Evolutionary conservation across 2,329 filamentous ascomycete species (phyloP), one percentile per base, ranked within the genome.

Genomic region (Exophiala sideris): DNA sequence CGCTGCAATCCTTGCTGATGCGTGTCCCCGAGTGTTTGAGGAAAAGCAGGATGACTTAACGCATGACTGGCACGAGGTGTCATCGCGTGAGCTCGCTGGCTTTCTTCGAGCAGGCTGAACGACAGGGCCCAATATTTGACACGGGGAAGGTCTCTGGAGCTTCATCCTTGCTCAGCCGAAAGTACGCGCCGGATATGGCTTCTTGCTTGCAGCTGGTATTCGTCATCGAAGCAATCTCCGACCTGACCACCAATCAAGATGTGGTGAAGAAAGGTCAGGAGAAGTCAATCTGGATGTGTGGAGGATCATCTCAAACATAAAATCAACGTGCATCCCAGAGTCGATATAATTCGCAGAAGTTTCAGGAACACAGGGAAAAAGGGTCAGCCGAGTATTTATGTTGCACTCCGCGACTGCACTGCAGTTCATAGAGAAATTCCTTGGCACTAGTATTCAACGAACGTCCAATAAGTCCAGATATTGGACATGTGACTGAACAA

Each of bases 251-350:
- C 48, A 51, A 51, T 51, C 48, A 51, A n/a, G 16, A 16, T 32
- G 29, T 29, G n/a, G 32, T 16, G 11, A 45, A 20, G 40, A 29
- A 18, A 12, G 6, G 39, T 21, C 45, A 11, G 18, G 45, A 16
- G 20, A 24, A 24, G 16, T 34, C 24, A n/a, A 29, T 24, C 18
- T 35, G 10, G 45, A 36, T 45, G 52, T 50, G 24, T 8, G 35
- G 41, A 11, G 20, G 20, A 48, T 14, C 32, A 20, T 53, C 47
- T 10, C 21, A 32, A 40, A 44, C 33, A 41, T 34, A 49, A 44
- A 42, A 40, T 51, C 42, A 57, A 54, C 47, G 50, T 57, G 54
- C 50, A 39, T 14, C 16, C 8, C 47, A 20, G 20, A 20, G 10
- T 2, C n/a, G 29, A 38, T 44, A 18, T 42, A 21, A 55, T 55